Percentiles rank a stretch among this genome's conserved stretches.
Evolutionary conservation across 2,329 filamentous ascomycete genomes (phyloP).

Genomic region (Drechslera avenae): DNA sequence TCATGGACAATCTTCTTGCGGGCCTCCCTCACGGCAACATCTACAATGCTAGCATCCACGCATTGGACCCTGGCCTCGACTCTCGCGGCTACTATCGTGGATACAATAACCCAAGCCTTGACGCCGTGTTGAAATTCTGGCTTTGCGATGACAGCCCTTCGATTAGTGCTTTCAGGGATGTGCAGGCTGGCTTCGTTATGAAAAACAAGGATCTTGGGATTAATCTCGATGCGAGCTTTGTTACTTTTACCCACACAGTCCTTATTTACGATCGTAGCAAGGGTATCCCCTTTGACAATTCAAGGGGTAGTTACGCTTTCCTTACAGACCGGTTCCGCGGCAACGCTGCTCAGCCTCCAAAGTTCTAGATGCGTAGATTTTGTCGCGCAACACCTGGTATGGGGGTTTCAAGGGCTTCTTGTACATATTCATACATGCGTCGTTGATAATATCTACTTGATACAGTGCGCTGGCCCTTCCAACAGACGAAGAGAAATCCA

Average conservation of each 20-base stretch:
- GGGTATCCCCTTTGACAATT: not conserved
- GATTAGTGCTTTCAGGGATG: not conserved
- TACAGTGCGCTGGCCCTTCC: too few species aligned
- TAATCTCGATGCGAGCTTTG: not conserved
- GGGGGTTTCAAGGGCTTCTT: too few species aligned
- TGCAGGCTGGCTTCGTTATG: not conserved
- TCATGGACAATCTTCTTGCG: not conserved
- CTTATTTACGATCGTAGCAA: not conserved
- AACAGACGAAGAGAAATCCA: too few species aligned
- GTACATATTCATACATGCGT: too few species aligned
- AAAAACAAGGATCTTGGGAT: not conserved
- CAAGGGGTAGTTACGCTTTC: not conserved
- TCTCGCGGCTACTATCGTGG: slow-evolving; percentile 1
- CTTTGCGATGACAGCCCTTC: slow-evolving; percentile 1
- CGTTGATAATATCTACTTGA: too few species aligned
- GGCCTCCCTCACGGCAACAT: not conserved
- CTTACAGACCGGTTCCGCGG: too few species aligned
- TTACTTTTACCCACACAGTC: not conserved
- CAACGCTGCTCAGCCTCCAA: too few species aligned
- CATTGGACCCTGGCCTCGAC: not conserved
- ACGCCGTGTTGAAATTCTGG: slow-evolving; percentile 6
- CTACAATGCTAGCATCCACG: not conserved
- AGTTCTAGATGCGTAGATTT: too few species aligned
- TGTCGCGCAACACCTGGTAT: too few species aligned
- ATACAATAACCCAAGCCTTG: slow-evolving; percentile 4